phyloP scores from a whole-genome alignment of 805 yeast genomes.

The Naumovozyma baii region DNA sequence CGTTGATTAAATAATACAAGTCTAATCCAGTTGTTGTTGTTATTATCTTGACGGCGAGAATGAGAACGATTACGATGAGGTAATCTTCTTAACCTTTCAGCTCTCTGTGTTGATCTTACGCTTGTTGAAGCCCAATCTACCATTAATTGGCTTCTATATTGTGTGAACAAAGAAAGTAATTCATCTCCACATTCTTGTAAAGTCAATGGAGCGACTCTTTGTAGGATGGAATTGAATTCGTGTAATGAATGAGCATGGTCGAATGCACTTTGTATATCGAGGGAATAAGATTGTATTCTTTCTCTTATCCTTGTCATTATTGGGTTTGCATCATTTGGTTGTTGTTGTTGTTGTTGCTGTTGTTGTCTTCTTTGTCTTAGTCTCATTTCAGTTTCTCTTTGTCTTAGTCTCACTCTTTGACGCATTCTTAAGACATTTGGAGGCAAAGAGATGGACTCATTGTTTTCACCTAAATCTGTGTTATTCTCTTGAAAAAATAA shows the following conservation, averaged over 20 bases:
- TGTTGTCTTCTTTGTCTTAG: constrained; percentile 4
- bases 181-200: constrained; percentile 16
- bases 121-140: constrained; percentile 14
- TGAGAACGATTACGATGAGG: too few relatives aligned
- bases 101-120: constrained; percentile 1
- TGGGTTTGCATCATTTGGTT: constrained; percentile 4
- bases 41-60: too few relatives aligned
- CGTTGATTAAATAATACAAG: neutral
- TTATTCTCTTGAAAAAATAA: constrained; percentile 5
- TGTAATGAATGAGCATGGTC: constrained; percentile 17
- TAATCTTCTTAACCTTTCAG: constrained; percentile 1
- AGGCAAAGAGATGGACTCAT: constrained; percentile 4
- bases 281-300: constrained; percentile 14
- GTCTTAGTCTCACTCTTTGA: neutral
- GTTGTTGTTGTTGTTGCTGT: constrained; percentile 1
- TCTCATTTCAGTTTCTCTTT: neutral
- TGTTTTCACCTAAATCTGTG: constrained; percentile 6
- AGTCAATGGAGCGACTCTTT: constrained; percentile 14
- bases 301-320: constrained; percentile 8
- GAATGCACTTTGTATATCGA: constrained; percentile 18
- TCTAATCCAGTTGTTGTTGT: neutral
- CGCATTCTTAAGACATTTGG: constrained; percentile 6
- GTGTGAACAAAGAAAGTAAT: constrained; percentile 13
- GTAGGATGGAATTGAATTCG: constrained; percentile 17
- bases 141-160: constrained; percentile 13